phyloP scores from a whole-genome alignment of 2,329 filamentous ascomycete species.

The Pseudogymnoascus sp. region DNA sequence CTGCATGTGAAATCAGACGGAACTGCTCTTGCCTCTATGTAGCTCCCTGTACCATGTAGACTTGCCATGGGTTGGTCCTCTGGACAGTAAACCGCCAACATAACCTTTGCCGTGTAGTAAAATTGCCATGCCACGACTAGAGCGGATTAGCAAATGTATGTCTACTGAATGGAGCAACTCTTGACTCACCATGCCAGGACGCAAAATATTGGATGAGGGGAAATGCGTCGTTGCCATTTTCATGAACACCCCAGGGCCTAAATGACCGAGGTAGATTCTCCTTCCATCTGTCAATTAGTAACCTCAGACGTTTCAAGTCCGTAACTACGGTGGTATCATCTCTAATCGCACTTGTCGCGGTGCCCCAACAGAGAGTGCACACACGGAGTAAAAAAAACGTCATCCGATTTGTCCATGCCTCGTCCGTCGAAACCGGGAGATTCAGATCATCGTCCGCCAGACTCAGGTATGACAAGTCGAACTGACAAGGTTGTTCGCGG shows the following conservation, averaged over 20 bases:
- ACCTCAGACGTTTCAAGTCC: background rate
- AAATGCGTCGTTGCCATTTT: background rate
- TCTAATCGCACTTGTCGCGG: background rate
- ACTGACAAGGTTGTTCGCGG: background rate
- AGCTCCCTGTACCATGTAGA: background rate
- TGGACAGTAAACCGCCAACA: background rate
- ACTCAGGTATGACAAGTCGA: background rate
- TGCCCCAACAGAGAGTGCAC: background rate
- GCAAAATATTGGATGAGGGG: background rate
- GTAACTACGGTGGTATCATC: background rate
- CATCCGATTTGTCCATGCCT: background rate
- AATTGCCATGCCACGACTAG: background rate
- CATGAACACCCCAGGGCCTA: background rate
- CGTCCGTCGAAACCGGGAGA: background rate
- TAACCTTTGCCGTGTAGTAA: background rate
- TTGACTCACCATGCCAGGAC: background rate
- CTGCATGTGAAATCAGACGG: background rate
- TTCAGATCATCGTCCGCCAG: background rate
- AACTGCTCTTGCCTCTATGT: background rate
- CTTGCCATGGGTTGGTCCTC: background rate
- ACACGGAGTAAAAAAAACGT: background rate
- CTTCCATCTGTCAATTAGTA: background rate
- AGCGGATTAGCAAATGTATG: background rate
- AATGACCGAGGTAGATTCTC: background rate
- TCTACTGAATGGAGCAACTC: background rate